Conservation (phyloP, 75 land plant genomes). For the Picea sitchensis region DNA sequence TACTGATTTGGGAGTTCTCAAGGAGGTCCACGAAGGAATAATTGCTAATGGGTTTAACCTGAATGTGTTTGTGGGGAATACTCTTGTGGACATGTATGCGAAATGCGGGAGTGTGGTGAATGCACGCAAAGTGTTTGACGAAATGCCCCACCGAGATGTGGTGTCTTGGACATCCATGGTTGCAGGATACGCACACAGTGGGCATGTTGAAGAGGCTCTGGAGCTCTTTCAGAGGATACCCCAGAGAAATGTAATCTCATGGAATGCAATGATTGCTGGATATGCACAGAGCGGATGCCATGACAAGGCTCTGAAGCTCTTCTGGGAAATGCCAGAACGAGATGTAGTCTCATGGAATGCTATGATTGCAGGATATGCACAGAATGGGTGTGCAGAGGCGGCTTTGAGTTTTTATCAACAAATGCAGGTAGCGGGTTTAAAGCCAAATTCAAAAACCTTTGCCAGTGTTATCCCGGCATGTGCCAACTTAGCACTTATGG, state of each 20-base stretch:
- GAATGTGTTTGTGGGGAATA: too few species aligned
- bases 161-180: slow-evolving; percentile 65
- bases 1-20: too few species aligned
- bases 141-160: slow-evolving; percentile 9
- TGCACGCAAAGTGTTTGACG: slow-evolving; percentile 3
- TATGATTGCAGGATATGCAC: slow-evolving; percentile 44
- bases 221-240: slow-evolving; percentile 25
- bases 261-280: slow-evolving; percentile 39
- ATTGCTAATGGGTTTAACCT: too few species aligned
- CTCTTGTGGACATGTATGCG: too few species aligned
- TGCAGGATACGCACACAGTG: slow-evolving; percentile 32
- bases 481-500: too few species aligned
- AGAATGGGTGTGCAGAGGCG: slow-evolving; percentile 18
- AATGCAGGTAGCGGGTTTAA: too few species aligned
- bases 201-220: slow-evolving; percentile 31
- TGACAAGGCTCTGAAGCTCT: slow-evolving; percentile 15
- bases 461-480: too few species aligned
- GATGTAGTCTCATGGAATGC: slow-evolving; percentile 37
- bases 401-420: slow-evolving; percentile 13
- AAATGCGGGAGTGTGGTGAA: too few species aligned
- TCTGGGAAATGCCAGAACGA: slow-evolving; percentile 14
- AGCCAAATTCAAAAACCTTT: too few species aligned
- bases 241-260: slow-evolving; percentile 27
- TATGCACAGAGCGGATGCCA: slow-evolving; percentile 18
- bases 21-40: too few species aligned